phyloP scores from a whole-genome alignment of 768 basidiomycete species.

The Trametes meyenii region DNA sequence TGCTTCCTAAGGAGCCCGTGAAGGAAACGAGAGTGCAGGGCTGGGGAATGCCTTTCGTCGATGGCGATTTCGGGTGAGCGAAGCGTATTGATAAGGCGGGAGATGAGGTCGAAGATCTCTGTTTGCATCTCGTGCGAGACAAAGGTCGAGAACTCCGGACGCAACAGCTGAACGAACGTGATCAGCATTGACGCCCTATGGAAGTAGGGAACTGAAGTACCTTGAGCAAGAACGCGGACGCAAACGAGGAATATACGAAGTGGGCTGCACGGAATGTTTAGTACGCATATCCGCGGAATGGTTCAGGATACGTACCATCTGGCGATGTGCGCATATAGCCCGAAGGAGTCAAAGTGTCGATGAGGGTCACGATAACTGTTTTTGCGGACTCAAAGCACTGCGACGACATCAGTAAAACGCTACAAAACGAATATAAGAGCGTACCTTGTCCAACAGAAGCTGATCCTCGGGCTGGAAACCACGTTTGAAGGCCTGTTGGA shows the following conservation, averaged over 20 bases:
- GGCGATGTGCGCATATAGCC: slow-evolving; percentile 81
- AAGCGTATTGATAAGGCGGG: slow-evolving; percentile 70
- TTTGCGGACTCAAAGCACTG: slow-evolving; percentile 76
- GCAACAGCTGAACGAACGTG: slow-evolving; percentile 52
- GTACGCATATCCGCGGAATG: slow-evolving; percentile 24
- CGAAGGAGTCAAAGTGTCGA: slow-evolving; percentile 64
- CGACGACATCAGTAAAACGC: slow-evolving; percentile 3
- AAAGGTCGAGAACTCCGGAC: slow-evolving; percentile 71
- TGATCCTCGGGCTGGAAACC: slow-evolving; percentile 65
- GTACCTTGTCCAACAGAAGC: slow-evolving; percentile 69
- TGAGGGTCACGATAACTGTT: slow-evolving; percentile 63
- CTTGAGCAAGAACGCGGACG: slow-evolving; percentile 83
- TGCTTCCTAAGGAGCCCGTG: slow-evolving; percentile 70
- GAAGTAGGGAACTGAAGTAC: slow-evolving; percentile 36
- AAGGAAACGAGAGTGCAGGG: slow-evolving; percentile 79
- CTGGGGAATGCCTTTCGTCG: slow-evolving; percentile 80
- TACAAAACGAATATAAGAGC: slow-evolving; percentile 14
- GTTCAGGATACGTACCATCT: slow-evolving; percentile 53
- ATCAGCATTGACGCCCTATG: background rate
- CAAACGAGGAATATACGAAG: slow-evolving; percentile 80
- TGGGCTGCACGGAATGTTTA: slow-evolving; percentile 44
- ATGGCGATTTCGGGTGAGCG: slow-evolving; percentile 75
- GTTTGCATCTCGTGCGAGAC: slow-evolving; percentile 64
- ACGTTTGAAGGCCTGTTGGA: slow-evolving; percentile 79
- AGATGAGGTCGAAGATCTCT: slow-evolving; percentile 73